Evolutionary conservation across 768 basidiomycete genomes (phyloP), one percentile per base, ranked within the genome.

Genomic region (Russula sp.): DNA sequence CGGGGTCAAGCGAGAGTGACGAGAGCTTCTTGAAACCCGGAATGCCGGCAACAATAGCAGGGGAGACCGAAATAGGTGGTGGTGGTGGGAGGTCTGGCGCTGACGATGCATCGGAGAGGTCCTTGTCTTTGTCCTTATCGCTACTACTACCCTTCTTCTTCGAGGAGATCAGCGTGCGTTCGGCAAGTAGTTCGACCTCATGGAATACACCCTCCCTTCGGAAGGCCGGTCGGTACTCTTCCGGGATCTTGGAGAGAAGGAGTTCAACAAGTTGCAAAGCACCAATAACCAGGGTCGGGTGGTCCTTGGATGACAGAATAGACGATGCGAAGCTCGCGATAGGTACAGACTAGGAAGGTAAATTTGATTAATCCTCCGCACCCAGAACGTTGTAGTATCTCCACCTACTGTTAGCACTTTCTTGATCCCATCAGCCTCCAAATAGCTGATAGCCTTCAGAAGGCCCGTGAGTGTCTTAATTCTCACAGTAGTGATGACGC

Each of bases 131-230:
- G 1, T 80, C 81, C 64, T 85, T 63, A 13, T 78, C 73, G 52
- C 70, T 74, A 52, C 74, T 76, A 56, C 74, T 73, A 0, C 79
- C 79, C 66, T 85, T 87, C 7, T 77, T 58, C 68, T 81, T 84
- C 14, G 77, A 68, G 0, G 83, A 77, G 5, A 80, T 76, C 39
- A 96, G 76, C 8, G 80, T 70, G 53, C 87, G 82, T 13, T 79
- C 79, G 7, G 93, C 87, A 34, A 95, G 75, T 9, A 76, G 72
- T 66, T 94, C 93, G 41, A 99, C 85, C 72, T 98, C 97, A 73
- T 98, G 90, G 73, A 97, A 86, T 34, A 98, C 97, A 9, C 97
- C 97, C 75, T 99, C 96, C 34, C 95, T 81, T 22, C 91, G 85
- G 80, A 98, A 93, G 0, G 88, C 85, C 18, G 92, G 88, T 69